phyloP scores from a whole-genome alignment of 192 early-diverging fungal genomes.

The Coemansia erecta region DNA sequence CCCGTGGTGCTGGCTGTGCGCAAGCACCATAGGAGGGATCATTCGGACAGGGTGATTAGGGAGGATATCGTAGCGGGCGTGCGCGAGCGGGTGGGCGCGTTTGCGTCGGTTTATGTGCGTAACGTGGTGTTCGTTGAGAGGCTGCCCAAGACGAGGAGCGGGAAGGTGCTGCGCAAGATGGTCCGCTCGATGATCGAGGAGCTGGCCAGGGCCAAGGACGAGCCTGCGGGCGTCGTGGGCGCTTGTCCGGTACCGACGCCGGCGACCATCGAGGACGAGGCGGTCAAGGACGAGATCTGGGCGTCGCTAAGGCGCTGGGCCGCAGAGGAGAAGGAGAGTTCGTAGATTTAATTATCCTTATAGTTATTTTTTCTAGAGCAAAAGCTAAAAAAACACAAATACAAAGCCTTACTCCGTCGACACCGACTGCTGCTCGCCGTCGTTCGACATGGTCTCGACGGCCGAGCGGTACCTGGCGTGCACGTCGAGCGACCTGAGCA shows the following conservation, averaged over 20 bases:
- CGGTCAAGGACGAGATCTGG: conserved; percentile 48
- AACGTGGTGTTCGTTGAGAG: conserved; percentile 55
- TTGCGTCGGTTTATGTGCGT: conserved; percentile 67
- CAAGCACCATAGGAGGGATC: conserved; percentile 8
- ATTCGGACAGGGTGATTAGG: conserved; percentile 11
- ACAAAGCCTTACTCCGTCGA: too few relatives aligned
- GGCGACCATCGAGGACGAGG: conserved; percentile 71
- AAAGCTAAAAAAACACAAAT: too few relatives aligned
- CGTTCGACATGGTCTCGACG: conserved; percentile 11
- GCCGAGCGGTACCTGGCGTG: conserved; percentile 40
- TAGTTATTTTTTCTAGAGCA: neutral
- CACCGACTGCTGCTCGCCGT: neutral
- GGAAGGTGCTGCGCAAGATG: conserved; percentile 70
- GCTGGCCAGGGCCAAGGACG: too few relatives aligned
- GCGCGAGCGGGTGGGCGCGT: conserved; percentile 65
- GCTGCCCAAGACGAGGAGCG: conserved; percentile 75
- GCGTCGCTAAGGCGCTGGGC: neutral
- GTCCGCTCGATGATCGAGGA: conserved; percentile 57
- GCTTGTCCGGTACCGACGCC: conserved; percentile 51
- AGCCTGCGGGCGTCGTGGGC: neutral
- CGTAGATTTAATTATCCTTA: neutral
- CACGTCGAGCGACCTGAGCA: conserved; percentile 44
- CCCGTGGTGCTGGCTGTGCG: conserved; percentile 57
- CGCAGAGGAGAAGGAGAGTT: neutral
- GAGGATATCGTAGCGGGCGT: conserved; percentile 55